Percentiles rank a stretch among this genome's conserved stretches.
phyloP scores from a whole-genome alignment of 352 stramenopile species.

The Globisporangium spiculum region DNA sequence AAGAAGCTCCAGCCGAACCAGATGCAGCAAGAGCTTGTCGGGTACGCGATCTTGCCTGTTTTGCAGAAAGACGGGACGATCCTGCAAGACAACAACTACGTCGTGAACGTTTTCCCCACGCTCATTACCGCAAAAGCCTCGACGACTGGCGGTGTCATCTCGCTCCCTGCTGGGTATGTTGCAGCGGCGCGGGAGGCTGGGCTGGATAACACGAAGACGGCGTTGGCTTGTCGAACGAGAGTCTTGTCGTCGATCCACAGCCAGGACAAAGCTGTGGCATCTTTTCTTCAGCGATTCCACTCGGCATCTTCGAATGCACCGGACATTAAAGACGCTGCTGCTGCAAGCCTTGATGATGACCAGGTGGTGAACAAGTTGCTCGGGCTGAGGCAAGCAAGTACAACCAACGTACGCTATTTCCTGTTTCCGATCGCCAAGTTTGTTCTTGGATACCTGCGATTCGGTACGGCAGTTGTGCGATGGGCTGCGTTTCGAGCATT shows the following conservation, averaged over 20 bases:
- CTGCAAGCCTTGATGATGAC: constrained; percentile 24
- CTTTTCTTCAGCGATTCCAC: constrained; percentile 54
- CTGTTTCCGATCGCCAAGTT: constrained; percentile 48
- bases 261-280: constrained; percentile 42
- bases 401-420: constrained; percentile 45
- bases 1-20: constrained; percentile 66
- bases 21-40: constrained; percentile 62
- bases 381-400: constrained; percentile 29
- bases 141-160: constrained; percentile 26
- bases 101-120: constrained; percentile 34
- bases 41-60: constrained; percentile 49
- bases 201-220: constrained; percentile 35
- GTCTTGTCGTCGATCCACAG: constrained; percentile 58
- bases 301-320: constrained; percentile 1
- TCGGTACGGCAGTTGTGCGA: constrained; percentile 34
- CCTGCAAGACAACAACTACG: constrained; percentile 44
- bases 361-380: constrained; percentile 30
- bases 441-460: constrained; percentile 50
- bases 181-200: constrained; percentile 22
- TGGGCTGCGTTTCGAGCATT: constrained; percentile 57
- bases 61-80: constrained; percentile 47
- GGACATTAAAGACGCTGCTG: background rate
- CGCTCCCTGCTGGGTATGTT: constrained; percentile 42
- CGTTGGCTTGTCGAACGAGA: constrained; percentile 42
- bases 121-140: constrained; percentile 20